phyloP scores from a whole-genome alignment of 306 rosid species.

The Senna tora region DNA sequence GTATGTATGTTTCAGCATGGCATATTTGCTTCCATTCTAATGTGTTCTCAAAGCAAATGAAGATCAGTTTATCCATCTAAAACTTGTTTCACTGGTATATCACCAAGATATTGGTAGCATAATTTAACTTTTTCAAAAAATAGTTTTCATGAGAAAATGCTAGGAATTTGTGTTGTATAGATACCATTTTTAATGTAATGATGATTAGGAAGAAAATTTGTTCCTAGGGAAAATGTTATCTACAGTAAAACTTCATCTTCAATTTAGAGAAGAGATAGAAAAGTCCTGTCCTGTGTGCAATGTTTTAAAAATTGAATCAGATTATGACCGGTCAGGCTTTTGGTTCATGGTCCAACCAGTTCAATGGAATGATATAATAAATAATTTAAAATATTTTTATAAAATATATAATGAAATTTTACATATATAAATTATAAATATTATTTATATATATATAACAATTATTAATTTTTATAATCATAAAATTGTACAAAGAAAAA shows the following conservation, averaged over 20 bases:
- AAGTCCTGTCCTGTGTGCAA: neutral
- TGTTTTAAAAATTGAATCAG: too few species aligned
- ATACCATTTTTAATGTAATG: slow-evolving; percentile 20
- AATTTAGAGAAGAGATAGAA: neutral
- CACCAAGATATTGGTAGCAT: slow-evolving; percentile 12
- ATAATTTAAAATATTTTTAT: too few species aligned
- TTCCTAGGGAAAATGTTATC: neutral
- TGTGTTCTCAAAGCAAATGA: slow-evolving; percentile 97
- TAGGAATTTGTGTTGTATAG: slow-evolving; percentile 4
- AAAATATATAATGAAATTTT: too few species aligned
- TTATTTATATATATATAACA: too few species aligned
- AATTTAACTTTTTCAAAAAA: slow-evolving; percentile 11
- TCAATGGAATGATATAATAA: too few species aligned
- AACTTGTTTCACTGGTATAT: slow-evolving; percentile 21
- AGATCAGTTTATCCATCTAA: slow-evolving; percentile 56
- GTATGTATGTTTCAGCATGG: slow-evolving; percentile 94
- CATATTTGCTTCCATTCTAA: slow-evolving; percentile 98
- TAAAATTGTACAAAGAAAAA: too few species aligned
- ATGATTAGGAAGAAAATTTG: slow-evolving; percentile 7
- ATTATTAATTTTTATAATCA: too few species aligned
- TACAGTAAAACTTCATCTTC: neutral
- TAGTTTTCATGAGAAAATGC: slow-evolving; percentile 7
- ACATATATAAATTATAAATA: too few species aligned
- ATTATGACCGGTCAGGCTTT: too few species aligned
- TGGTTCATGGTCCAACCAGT: too few species aligned